phyloP scores from a whole-genome alignment of 352 stramenopile genomes.

The Globisporangium iwayamae region DNA sequence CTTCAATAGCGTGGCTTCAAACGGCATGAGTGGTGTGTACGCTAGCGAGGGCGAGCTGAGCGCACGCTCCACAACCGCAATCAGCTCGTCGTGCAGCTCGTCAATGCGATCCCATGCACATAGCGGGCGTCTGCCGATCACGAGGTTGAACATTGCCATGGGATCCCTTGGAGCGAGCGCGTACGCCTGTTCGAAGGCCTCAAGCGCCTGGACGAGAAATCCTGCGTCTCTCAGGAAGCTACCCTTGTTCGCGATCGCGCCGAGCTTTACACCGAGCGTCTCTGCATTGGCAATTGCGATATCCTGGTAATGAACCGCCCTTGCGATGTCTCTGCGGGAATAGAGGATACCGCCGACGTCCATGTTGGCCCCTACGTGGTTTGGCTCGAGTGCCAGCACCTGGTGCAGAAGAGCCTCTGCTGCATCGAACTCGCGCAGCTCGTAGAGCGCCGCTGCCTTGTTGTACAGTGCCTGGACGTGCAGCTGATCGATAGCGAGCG shows the following conservation, averaged over 20 bases:
- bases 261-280: constrained; percentile 14
- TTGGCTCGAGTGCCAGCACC: constrained; percentile 40
- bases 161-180: constrained; percentile 22
- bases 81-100: constrained; percentile 39
- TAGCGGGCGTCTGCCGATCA: constrained; percentile 47
- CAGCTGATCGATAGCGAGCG: constrained; percentile 29
- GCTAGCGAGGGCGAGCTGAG: constrained; percentile 6
- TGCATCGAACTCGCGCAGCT: constrained; percentile 29
- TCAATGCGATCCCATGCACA: constrained; percentile 59
- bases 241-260: constrained; percentile 70
- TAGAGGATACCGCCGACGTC: constrained; percentile 21
- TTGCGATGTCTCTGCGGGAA: constrained; percentile 26
- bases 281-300: constrained; percentile 23
- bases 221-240: constrained; percentile 58
- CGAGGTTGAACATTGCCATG: constrained; percentile 43
- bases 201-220: constrained; percentile 33
- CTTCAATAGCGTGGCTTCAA: constrained; percentile 61
- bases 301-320: constrained; percentile 47
- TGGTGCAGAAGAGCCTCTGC: constrained; percentile 34
- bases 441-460: constrained; percentile 57
- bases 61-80: constrained; percentile 23
- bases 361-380: constrained; percentile 42
- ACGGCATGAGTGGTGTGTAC: constrained; percentile 45
- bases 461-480: constrained; percentile 62
- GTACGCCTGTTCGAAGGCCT: constrained; percentile 30